phyloP scores from a whole-genome alignment of 768 basidiomycete genomes.

The Tylopilus vinaceipallidus region DNA sequence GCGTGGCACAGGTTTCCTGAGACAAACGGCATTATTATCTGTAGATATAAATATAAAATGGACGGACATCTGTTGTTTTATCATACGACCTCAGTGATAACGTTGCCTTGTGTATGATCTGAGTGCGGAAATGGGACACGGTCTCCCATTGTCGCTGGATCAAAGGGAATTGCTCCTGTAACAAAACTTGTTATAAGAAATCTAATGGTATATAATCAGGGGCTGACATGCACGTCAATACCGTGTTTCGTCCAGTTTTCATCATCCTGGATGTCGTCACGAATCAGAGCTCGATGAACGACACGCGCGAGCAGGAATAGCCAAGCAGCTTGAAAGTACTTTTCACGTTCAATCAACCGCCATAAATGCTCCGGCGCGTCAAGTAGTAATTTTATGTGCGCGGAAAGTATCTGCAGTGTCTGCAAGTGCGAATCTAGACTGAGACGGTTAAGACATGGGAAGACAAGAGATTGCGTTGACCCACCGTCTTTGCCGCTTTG shows the following conservation, averaged over 20 bases:
- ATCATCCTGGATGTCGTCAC: conserved; percentile 63
- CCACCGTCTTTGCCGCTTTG: conserved; percentile 43
- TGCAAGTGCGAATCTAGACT: conserved; percentile 62
- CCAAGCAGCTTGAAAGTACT: conserved; percentile 83
- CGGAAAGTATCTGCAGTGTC: conserved; percentile 71
- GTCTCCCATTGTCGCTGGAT: conserved; percentile 93
- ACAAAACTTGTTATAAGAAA: background rate
- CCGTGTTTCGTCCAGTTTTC: conserved; percentile 57
- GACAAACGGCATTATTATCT: background rate
- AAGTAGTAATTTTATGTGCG: conserved; percentile 86
- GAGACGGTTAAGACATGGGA: conserved; percentile 1
- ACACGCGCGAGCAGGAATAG: conserved; percentile 83
- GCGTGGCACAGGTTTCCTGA: conserved; percentile 72
- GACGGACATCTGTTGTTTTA: conserved; percentile 51
- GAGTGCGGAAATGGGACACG: conserved; percentile 80
- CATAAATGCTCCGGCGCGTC: conserved; percentile 93
- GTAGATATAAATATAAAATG: background rate
- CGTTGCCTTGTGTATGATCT: conserved; percentile 88
- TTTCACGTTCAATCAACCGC: conserved; percentile 78
- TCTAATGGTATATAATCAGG: background rate
- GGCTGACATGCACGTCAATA: conserved; percentile 58
- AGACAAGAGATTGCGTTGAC: conserved; percentile 8
- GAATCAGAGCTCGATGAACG: conserved; percentile 71
- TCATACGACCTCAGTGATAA: conserved; percentile 66
- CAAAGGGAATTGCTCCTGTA: conserved; percentile 81